phyloP scores from a whole-genome alignment of 495 filamentous ascomycete species.

The Extremus antarcticus region DNA sequence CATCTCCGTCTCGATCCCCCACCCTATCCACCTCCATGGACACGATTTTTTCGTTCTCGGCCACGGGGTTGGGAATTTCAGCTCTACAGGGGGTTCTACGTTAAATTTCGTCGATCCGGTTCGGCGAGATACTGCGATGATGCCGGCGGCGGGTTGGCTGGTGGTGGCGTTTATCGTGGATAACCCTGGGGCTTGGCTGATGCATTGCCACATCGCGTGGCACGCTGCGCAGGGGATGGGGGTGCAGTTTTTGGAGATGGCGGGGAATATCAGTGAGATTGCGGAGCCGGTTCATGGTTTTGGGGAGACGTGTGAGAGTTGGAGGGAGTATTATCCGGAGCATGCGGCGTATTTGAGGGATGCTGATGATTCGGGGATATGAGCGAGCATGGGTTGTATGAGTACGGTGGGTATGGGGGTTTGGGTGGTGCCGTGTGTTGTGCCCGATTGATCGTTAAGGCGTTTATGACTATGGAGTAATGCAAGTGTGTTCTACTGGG shows the following conservation, averaged over 20 bases:
- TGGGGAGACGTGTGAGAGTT: neutral
- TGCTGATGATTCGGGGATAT: neutral
- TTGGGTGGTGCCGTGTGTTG: neutral
- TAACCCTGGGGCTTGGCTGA: slow-evolving; percentile 24
- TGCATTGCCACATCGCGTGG: neutral
- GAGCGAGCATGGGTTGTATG: too few relatives aligned
- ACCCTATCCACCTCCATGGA: slow-evolving; percentile 35
- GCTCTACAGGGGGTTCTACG: slow-evolving; percentile 9
- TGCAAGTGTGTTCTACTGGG: too few relatives aligned
- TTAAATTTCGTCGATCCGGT: slow-evolving; percentile 24
- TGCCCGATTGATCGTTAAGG: neutral
- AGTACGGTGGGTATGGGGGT: neutral
- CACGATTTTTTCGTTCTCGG: slow-evolving; percentile 34
- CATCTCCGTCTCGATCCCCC: slow-evolving; percentile 20
- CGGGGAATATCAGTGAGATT: neutral
- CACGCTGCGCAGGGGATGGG: neutral
- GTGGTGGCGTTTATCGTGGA: slow-evolving; percentile 29
- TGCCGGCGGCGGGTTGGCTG: slow-evolving; percentile 28
- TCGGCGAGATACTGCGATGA: slow-evolving; percentile 28
- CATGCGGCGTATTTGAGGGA: neutral
- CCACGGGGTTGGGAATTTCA: slow-evolving; percentile 12
- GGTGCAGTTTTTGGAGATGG: neutral
- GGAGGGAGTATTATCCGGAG: neutral
- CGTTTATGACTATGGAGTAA: too few relatives aligned
- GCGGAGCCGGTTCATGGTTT: neutral